Evolutionary conservation across 106 monocot genomes (phyloP).

Genomic region (Dioscorea alata): DNA sequence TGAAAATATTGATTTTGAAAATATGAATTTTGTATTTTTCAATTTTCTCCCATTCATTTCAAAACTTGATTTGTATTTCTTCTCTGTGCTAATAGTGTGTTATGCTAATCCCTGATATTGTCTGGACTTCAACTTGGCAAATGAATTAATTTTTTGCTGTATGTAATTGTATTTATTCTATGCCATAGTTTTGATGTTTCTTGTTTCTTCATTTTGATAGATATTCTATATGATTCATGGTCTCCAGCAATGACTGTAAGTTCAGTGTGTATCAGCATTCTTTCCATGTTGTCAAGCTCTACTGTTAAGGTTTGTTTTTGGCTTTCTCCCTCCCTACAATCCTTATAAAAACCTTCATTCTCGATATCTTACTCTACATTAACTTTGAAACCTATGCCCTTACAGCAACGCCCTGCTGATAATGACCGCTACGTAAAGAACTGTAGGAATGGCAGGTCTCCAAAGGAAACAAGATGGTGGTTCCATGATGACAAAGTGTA

Average conservation of each 20-base stretch:
- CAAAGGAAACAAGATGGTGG: slow-evolving; percentile 48
- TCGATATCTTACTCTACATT: not conserved
- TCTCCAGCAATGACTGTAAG: slow-evolving; percentile 72
- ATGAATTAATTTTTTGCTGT: too few relatives aligned
- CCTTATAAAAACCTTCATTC: not conserved
- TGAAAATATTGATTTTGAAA: too few relatives aligned
- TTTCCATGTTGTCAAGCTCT: slow-evolving; percentile 68
- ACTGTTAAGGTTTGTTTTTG: slow-evolving; percentile 29
- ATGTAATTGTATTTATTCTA: too few relatives aligned
- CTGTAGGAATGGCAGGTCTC: slow-evolving; percentile 36
- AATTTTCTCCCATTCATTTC: too few relatives aligned
- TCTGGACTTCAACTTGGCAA: too few relatives aligned
- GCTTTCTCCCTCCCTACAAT: not conserved
- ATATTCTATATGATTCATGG: slow-evolving; percentile 72
- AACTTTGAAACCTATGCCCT: not conserved
- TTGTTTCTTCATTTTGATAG: slow-evolving; percentile 19
- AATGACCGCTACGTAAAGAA: slow-evolving; percentile 41
- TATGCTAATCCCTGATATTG: too few relatives aligned
- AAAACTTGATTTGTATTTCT: too few relatives aligned
- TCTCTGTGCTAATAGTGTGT: too few relatives aligned
- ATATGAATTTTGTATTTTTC: too few relatives aligned
- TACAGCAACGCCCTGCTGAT: slow-evolving; percentile 42
- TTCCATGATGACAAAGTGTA: slow-evolving; percentile 45
- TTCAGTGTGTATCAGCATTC: slow-evolving; percentile 62
- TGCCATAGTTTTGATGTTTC: not conserved